Conservation (phyloP, 768 basidiomycete genomes). For the Chalciporus pseudorubinellus region DNA sequence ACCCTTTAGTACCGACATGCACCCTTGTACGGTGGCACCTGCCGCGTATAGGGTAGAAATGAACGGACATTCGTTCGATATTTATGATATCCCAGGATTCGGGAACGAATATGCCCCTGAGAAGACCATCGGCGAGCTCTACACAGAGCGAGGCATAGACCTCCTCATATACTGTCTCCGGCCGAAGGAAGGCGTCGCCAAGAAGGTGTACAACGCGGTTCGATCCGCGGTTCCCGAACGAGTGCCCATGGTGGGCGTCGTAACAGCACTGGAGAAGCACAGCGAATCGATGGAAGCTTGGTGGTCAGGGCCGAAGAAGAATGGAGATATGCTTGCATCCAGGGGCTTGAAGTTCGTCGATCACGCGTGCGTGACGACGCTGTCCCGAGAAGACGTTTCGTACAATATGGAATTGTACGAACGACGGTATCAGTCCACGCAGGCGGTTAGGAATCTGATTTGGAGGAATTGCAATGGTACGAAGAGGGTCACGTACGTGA, state of each 20-base stretch:
- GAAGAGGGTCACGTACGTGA: conserved; percentile 30
- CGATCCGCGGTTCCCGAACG: conserved; percentile 29
- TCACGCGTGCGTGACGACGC: conserved; percentile 43
- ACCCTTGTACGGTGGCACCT: conserved; percentile 25
- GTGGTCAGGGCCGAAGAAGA: conserved; percentile 34
- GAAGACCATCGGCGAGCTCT: conserved; percentile 28
- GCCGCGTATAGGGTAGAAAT: conserved; percentile 28
- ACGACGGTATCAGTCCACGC: conserved; percentile 28
- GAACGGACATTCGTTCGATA: conserved; percentile 31
- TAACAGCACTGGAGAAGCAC: conserved; percentile 39
- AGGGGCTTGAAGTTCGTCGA: conserved; percentile 37
- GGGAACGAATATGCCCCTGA: conserved; percentile 20
- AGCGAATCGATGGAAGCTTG: conserved; percentile 27
- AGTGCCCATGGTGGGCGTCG: conserved; percentile 39
- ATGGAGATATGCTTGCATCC: conserved; percentile 33
- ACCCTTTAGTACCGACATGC: conserved; percentile 32
- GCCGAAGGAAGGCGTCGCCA: conserved; percentile 30
- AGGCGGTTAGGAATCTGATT: conserved; percentile 24
- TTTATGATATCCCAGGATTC: conserved; percentile 32
- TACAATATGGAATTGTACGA: conserved; percentile 34
- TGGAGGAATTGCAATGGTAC: conserved; percentile 31
- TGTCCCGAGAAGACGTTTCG: conserved; percentile 30
- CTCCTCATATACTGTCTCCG: conserved; percentile 31
- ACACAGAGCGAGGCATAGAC: conserved; percentile 30
- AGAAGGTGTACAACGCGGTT: conserved; percentile 23